Conservation (phyloP, 495 filamentous ascomycete species). For the Hypoxylon crocopeplum region DNA sequence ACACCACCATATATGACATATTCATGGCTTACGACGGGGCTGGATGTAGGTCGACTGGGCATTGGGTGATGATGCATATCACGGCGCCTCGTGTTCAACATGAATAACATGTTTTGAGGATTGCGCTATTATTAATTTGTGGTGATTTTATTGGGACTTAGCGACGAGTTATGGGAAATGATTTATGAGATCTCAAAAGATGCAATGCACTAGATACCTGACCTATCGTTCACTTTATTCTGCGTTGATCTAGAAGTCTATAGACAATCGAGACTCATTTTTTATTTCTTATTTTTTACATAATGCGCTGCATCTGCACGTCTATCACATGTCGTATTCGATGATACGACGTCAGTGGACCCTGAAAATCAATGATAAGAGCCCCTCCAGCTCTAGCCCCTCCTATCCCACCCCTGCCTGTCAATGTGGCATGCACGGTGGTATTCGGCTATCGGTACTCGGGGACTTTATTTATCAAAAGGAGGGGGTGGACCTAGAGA, state of each 20-base stretch:
- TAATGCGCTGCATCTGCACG: no score
- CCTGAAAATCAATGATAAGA: conserved; percentile 29
- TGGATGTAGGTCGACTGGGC: background rate
- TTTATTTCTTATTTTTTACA: no score
- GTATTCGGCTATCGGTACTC: conserved; percentile 33
- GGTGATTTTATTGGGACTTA: conserved; percentile 22
- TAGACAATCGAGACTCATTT: background rate
- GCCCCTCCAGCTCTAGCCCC: background rate
- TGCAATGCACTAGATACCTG: background rate
- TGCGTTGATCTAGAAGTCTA: background rate
- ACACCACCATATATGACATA: background rate
- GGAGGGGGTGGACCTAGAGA: conserved; percentile 18
- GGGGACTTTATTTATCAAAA: conserved; percentile 8
- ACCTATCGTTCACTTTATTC: background rate
- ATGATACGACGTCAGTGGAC: conserved; percentile 36
- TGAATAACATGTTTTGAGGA: no score
- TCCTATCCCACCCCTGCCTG: background rate
- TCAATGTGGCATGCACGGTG: no score
- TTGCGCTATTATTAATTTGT: background rate
- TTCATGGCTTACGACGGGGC: no score
- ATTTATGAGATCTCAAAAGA: conserved; percentile 7
- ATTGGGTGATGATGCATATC: conserved; percentile 16
- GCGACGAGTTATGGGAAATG: conserved; percentile 38
- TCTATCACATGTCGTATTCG: background rate
- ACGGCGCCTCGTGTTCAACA: conserved; percentile 1